Evolutionary conservation across 2,329 filamentous ascomycete species (phyloP).

Genomic region (Calonectria multiphialidica): DNA sequence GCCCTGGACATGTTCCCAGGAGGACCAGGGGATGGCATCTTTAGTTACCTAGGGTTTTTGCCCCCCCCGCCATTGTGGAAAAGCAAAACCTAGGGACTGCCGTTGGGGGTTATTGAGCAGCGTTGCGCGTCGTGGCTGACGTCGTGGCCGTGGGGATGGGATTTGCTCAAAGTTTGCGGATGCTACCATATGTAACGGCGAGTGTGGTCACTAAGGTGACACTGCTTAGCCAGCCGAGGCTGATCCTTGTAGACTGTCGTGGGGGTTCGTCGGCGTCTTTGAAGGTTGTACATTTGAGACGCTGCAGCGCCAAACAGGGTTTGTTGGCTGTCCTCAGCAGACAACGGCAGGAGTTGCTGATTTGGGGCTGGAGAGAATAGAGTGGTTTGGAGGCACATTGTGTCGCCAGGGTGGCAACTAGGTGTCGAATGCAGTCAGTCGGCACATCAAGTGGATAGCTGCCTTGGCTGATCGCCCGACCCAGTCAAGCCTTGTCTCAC

Average conservation of each 20-base stretch:
- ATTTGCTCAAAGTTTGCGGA: slow-evolving; percentile 18
- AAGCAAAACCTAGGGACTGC: slow-evolving; percentile 31
- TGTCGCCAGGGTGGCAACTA: slow-evolving; percentile 24
- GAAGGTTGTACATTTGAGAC: slow-evolving; percentile 15
- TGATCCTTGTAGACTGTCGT: slow-evolving; percentile 32
- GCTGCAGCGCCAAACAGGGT: slow-evolving; percentile 2
- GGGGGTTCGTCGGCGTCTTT: slow-evolving; percentile 27
- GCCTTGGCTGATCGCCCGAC: slow-evolving; percentile 41
- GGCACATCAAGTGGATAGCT: slow-evolving; percentile 28
- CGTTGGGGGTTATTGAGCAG: slow-evolving; percentile 22
- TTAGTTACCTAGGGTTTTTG: slow-evolving; percentile 25
- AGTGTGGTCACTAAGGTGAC: slow-evolving; percentile 18
- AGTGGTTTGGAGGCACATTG: neutral
- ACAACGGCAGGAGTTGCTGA: slow-evolving; percentile 14
- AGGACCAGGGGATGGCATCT: slow-evolving; percentile 31
- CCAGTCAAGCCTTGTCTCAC: slow-evolving; percentile 40
- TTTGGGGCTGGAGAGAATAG: slow-evolving; percentile 5
- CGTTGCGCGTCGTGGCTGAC: slow-evolving; percentile 16
- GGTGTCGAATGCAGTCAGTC: slow-evolving; percentile 29
- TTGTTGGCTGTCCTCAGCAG: neutral
- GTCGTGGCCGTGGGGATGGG: neutral
- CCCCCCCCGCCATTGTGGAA: slow-evolving; percentile 34
- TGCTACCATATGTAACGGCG: slow-evolving; percentile 24
- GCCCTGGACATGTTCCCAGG: slow-evolving; percentile 25
- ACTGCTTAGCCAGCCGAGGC: slow-evolving; percentile 14